Percentiles rank a stretch among this genome's conserved stretches.
These are phyloP conservation scores for Silene coronaria DNA, from an alignment of 179 eudicot genomes.

Conservation along the genomic window DNA sequence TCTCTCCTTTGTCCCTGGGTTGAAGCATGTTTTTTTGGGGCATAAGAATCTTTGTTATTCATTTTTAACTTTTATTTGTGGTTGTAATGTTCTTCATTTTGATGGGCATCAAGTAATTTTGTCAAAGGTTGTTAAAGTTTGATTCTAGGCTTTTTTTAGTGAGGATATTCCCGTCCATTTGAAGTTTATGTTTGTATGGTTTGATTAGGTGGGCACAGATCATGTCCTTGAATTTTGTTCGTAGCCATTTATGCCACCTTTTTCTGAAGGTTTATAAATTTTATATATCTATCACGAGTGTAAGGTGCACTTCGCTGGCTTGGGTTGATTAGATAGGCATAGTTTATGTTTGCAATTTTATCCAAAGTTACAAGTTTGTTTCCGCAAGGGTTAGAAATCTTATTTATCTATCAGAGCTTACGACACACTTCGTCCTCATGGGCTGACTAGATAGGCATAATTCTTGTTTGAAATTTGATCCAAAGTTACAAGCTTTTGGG, in stretches of 20 bases:
- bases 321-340: not conserved
- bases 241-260: not conserved
- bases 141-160: not conserved
- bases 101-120: not conserved
- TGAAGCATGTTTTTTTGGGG: not conserved
- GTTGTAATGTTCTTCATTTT: not conserved
- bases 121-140: not conserved
- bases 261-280: not conserved
- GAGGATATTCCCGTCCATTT: not conserved
- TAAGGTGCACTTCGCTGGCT: not conserved
- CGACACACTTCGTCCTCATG: not conserved
- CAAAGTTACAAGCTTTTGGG: not conserved
- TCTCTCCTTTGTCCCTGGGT: not conserved
- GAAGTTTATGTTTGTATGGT: not conserved
- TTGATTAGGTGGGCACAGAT: not conserved
- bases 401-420: not conserved
- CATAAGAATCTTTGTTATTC: not conserved
- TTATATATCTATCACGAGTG: not conserved
- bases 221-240: not conserved
- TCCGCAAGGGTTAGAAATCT: not conserved
- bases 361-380: not conserved
- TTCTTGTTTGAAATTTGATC: not conserved
- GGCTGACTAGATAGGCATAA: not conserved
- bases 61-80: not conserved
- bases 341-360: not conserved